Percentiles rank a stretch among this genome's conserved stretches.
Evolutionary conservation across 129 eudicot species (phyloP).

Genomic region (Artemisia annua): DNA sequence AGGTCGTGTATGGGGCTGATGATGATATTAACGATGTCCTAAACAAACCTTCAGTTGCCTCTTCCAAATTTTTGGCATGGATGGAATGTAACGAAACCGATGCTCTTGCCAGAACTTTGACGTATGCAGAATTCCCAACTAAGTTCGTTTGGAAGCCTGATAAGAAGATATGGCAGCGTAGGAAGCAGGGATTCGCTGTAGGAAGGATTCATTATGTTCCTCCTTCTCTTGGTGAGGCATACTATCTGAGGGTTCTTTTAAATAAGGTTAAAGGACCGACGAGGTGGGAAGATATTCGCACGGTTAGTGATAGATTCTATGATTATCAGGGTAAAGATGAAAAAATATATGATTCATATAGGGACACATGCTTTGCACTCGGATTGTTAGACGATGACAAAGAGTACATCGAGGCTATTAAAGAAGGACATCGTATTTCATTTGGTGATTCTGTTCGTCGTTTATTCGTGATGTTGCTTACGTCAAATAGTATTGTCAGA

Average conservation of each 20-base stretch:
- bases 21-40: neutral
- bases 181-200: neutral
- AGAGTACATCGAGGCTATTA: too few species aligned
- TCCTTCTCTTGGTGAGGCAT: neutral
- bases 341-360: too few species aligned
- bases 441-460: too few species aligned
- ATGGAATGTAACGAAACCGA: conserved; percentile 10
- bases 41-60: neutral
- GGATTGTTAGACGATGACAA: too few species aligned
- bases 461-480: too few species aligned
- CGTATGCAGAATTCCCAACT: conserved; percentile 15
- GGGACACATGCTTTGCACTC: too few species aligned
- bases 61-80: conserved; percentile 13
- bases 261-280: neutral
- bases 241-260: neutral
- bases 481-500: too few species aligned
- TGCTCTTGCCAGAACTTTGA: neutral
- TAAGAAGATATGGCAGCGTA: neutral
- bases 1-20: neutral
- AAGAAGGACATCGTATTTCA: neutral
- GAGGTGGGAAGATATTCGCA: neutral
- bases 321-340: too few species aligned
- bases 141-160: neutral
- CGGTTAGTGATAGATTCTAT: neutral
- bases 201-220: neutral